Conservation (phyloP, 169 alveolate genomes). For the Cryptosporidium viatorum region DNA sequence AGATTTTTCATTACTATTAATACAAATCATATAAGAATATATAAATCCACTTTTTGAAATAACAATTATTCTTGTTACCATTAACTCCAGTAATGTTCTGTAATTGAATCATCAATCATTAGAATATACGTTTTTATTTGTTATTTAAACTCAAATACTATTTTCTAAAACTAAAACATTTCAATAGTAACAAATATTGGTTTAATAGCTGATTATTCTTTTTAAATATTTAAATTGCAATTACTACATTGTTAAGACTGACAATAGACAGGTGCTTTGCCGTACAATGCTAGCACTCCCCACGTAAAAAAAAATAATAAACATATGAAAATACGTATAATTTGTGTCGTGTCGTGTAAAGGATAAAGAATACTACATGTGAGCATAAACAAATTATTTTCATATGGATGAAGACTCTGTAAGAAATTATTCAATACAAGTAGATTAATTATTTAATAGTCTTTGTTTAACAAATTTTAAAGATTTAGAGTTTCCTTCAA, state of each 20-base stretch:
- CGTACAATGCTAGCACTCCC: constrained; percentile 67
- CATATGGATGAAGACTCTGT: constrained; percentile 17
- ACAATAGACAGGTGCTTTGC: constrained; percentile 70
- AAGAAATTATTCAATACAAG: neutral
- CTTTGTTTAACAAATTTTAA: neutral
- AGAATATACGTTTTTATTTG: no score
- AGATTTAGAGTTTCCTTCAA: constrained; percentile 38
- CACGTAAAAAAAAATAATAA: constrained; percentile 48
- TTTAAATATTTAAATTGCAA: neutral
- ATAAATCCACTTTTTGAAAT: no score
- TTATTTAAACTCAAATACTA: no score
- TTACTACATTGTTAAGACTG: neutral
- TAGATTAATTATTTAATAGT: neutral
- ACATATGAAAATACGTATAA: constrained; percentile 33
- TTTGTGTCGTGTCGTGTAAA: constrained; percentile 74
- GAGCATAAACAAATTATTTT: constrained; percentile 57
- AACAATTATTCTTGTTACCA: no score
- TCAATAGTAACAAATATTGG: neutral
- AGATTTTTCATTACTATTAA: neutral
- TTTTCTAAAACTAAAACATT: neutral
- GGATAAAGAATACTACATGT: constrained; percentile 63
- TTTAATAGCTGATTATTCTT: neutral
- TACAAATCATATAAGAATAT: no score
- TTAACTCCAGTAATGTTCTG: neutral
- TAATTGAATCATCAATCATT: neutral